Conservation (phyloP, 805 yeast species). For the Zygosaccharomyces rouxii region DNA sequence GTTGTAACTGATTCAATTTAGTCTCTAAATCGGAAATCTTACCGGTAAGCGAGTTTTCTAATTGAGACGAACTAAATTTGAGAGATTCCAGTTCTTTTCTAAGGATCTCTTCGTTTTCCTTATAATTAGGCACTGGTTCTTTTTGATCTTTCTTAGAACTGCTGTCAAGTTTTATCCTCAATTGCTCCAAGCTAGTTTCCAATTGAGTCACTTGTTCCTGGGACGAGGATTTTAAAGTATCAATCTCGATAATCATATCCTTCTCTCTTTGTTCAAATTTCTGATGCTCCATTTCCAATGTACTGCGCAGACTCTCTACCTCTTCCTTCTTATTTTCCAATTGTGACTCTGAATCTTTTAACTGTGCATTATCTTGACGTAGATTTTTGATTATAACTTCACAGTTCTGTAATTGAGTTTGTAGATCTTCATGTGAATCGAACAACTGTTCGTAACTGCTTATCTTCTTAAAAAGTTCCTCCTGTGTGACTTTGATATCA, state of each 20-base stretch:
- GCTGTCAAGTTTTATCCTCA: constrained; percentile 59
- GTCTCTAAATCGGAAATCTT: constrained; percentile 44
- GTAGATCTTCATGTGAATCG: constrained; percentile 21
- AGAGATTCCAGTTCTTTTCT: constrained; percentile 72
- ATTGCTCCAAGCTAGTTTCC: constrained; percentile 65
- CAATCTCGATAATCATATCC: constrained; percentile 23
- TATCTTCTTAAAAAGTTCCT: constrained; percentile 17
- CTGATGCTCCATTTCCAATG: constrained; percentile 24
- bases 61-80: constrained; percentile 75
- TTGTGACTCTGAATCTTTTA: constrained; percentile 1
- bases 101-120: constrained; percentile 23
- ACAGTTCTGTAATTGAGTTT: constrained; percentile 15
- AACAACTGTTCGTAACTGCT: constrained; percentile 28
- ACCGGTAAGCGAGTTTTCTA: constrained; percentile 60
- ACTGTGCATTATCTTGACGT: constrained; percentile 10
- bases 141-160: constrained; percentile 1
- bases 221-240: constrained; percentile 32
- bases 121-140: constrained; percentile 1
- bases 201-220: constrained; percentile 49
- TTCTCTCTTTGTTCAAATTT: constrained; percentile 26
- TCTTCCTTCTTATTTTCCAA: constrained; percentile 9
- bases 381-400: constrained; percentile 7
- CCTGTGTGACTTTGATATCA: constrained; percentile 23
- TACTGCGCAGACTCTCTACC: constrained; percentile 20
- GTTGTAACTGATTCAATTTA: constrained; percentile 40